Conservation (phyloP, 2,329 filamentous ascomycete species). For the Sporothrix brasiliensis region DNA sequence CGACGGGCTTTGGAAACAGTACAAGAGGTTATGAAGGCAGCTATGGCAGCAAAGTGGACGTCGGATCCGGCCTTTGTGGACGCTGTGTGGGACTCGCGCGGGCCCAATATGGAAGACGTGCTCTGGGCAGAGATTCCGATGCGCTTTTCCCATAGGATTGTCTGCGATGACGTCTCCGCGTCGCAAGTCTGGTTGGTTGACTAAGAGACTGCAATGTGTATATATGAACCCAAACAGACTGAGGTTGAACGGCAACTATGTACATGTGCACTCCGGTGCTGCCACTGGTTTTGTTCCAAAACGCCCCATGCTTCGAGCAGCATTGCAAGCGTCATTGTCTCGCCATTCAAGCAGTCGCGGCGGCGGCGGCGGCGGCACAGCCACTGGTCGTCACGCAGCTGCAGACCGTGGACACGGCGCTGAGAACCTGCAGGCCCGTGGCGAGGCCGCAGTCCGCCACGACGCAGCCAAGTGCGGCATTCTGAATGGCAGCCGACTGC, state of each 20-base stretch:
- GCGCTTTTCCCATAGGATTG: slow-evolving; percentile 18
- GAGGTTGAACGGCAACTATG: neutral
- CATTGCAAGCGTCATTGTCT: too few species aligned
- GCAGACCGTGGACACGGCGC: slow-evolving; percentile 13
- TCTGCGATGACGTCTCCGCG: neutral
- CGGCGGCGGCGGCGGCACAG: slow-evolving; percentile 15
- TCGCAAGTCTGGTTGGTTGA: slow-evolving; percentile 12
- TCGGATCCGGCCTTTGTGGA: neutral
- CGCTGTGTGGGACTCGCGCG: slow-evolving; percentile 10
- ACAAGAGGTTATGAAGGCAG: neutral
- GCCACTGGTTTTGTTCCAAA: too few species aligned
- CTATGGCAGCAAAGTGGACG: slow-evolving; percentile 21
- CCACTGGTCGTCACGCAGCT: slow-evolving; percentile 13
- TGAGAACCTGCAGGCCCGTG: slow-evolving; percentile 7
- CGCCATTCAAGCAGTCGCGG: neutral
- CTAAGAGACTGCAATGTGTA: slow-evolving; percentile 33
- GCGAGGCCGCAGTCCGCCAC: slow-evolving; percentile 26
- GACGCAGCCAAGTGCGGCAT: slow-evolving; percentile 29
- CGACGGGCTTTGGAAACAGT: neutral
- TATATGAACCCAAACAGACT: too few species aligned
- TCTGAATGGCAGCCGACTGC: slow-evolving; percentile 25
- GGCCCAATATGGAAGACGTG: neutral
- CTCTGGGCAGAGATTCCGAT: slow-evolving; percentile 25
- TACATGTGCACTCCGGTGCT: neutral
- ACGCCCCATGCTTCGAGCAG: too few species aligned